A percentile compares a stretch with the other conserved stretches of the same genome.
Evolutionary conservation across 805 yeast genomes (phyloP).

Genomic region (Wickerhamiella azyma): DNA sequence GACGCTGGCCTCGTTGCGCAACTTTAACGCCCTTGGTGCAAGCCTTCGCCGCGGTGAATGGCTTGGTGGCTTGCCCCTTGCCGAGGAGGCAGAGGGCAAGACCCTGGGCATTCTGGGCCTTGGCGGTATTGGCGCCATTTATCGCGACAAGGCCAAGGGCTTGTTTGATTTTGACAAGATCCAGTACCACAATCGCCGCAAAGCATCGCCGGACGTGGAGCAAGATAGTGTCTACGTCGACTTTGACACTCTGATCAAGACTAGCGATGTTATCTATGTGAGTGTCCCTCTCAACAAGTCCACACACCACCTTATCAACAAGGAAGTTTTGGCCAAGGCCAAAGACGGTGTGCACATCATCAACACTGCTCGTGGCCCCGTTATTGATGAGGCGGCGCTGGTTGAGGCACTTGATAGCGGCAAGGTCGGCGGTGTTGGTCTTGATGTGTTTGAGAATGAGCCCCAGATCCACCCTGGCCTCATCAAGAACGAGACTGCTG

Average conservation of each 20-base stretch:
- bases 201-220: slow-evolving; percentile 36
- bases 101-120: slow-evolving; percentile 46
- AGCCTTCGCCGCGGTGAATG: slow-evolving; percentile 35
- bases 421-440: slow-evolving; percentile 38
- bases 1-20: slow-evolving; percentile 39
- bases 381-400: slow-evolving; percentile 41
- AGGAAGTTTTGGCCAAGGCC: slow-evolving; percentile 33
- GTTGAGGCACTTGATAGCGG: slow-evolving; percentile 36
- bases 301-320: slow-evolving; percentile 38
- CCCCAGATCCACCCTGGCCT: slow-evolving; percentile 40
- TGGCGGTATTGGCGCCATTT: slow-evolving; percentile 50
- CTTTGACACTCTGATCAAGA: slow-evolving; percentile 35
- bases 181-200: slow-evolving; percentile 39
- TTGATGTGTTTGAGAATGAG: slow-evolving; percentile 50
- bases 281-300: slow-evolving; percentile 40
- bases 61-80: slow-evolving; percentile 32
- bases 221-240: slow-evolving; percentile 31
- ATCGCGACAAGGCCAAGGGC: slow-evolving; percentile 37
- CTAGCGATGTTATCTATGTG: slow-evolving; percentile 37
- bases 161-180: slow-evolving; percentile 37
- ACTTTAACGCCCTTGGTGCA: slow-evolving; percentile 32
- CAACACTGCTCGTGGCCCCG: slow-evolving; percentile 50
- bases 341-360: slow-evolving; percentile 41
- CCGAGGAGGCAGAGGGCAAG: slow-evolving; percentile 37
- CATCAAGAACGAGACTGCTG: slow-evolving; percentile 32